Evolutionary conservation across 257 asterid species (phyloP).

Genomic region (Nicotiana obtusifolia): DNA sequence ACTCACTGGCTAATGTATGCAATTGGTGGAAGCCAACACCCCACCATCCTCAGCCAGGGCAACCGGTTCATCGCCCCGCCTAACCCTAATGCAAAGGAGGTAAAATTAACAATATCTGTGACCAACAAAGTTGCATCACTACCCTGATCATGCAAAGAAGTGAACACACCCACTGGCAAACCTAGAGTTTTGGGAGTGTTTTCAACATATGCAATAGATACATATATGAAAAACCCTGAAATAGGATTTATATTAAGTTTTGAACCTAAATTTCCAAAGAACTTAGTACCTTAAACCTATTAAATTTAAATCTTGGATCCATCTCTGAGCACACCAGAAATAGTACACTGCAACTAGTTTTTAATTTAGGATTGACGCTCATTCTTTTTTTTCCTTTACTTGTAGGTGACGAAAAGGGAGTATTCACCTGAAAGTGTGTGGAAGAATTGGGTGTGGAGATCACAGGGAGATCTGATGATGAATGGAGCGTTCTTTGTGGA

Average conservation of each 20-base stretch:
- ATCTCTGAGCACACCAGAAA: background rate
- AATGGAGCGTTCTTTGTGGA: slow-evolving; percentile 70
- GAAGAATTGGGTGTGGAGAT: slow-evolving; percentile 80
- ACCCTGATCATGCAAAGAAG: background rate
- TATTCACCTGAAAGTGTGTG: slow-evolving; percentile 45
- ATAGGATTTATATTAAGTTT: too few species aligned
- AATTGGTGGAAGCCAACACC: slow-evolving; percentile 31
- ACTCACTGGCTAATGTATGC: slow-evolving; percentile 37
- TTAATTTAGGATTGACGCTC: background rate
- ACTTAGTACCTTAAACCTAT: too few species aligned
- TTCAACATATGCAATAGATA: too few species aligned
- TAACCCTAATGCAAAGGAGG: slow-evolving; percentile 53
- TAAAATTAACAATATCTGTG: slow-evolving; percentile 1
- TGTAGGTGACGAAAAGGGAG: slow-evolving; percentile 74
- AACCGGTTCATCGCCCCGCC: slow-evolving; percentile 45
- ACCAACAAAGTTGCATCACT: background rate
- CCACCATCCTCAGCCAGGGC: slow-evolving; percentile 37
- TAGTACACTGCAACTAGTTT: background rate
- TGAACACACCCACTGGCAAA: background rate
- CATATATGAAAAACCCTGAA: too few species aligned
- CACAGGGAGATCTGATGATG: slow-evolving; percentile 59
- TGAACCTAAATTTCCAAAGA: too few species aligned
- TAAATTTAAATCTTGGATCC: too few species aligned
- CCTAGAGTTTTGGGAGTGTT: too few species aligned
- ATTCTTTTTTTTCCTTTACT: background rate